Evolutionary conservation across 805 yeast species (phyloP).

Genomic region (Vanderwaltozyma yarrowii): DNA sequence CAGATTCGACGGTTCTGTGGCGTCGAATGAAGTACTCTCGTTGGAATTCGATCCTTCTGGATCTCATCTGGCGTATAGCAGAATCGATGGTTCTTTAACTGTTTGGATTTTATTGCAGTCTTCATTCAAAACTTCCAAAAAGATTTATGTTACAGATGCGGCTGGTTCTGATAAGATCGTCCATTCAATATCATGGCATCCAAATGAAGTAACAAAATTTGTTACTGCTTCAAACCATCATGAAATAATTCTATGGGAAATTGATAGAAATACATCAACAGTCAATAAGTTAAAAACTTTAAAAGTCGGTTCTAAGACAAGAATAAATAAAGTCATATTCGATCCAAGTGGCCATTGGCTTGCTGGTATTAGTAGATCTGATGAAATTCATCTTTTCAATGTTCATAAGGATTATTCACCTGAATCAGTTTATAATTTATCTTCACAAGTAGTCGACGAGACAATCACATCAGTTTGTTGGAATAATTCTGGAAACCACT

Average conservation of each 20-base stretch:
- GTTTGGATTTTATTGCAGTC: slow-evolving; percentile 13
- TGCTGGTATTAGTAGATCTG: slow-evolving; percentile 34
- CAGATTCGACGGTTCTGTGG: slow-evolving; percentile 10
- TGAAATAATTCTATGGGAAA: slow-evolving; percentile 17
- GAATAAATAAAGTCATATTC: slow-evolving; percentile 24
- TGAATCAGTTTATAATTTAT: slow-evolving; percentile 5
- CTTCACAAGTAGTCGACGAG: slow-evolving; percentile 10
- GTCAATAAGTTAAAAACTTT: slow-evolving; percentile 12
- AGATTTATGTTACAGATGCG: slow-evolving; percentile 10
- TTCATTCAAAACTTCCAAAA: slow-evolving; percentile 7
- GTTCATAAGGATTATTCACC: slow-evolving; percentile 26
- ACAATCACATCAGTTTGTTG: slow-evolving; percentile 25
- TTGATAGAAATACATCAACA: slow-evolving; percentile 8
- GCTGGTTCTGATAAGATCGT: slow-evolving; percentile 14
- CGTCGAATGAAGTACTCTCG: slow-evolving; percentile 15
- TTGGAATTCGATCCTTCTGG: slow-evolving; percentile 24
- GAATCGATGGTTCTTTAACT: slow-evolving; percentile 25
- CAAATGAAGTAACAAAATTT: slow-evolving; percentile 12
- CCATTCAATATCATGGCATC: slow-evolving; percentile 21
- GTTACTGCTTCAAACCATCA: slow-evolving; percentile 18
- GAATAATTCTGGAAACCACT: slow-evolving; percentile 28
- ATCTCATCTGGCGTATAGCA: slow-evolving; percentile 18
- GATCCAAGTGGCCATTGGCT: slow-evolving; percentile 40
- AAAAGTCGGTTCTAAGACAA: slow-evolving; percentile 6
- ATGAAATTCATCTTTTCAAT: slow-evolving; percentile 30